phyloP scores from a whole-genome alignment of 768 basidiomycete genomes.

The Boletus vermiculosoides region DNA sequence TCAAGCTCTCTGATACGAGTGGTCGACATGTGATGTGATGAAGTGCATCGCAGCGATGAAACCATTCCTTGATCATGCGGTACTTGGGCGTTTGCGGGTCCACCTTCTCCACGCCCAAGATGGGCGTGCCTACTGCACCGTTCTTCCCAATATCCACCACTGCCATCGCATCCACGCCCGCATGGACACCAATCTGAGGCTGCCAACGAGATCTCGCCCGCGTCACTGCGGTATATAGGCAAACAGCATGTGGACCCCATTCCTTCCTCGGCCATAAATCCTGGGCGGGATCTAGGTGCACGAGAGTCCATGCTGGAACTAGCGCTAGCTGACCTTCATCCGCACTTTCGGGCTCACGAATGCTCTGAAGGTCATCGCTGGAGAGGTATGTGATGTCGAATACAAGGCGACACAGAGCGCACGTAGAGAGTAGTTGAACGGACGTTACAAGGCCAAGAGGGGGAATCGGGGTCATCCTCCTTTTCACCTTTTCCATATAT shows the following conservation, averaged over 20 bases:
- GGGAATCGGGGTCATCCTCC: background rate
- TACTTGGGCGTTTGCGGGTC: background rate
- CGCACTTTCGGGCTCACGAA: background rate
- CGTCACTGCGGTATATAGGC: background rate
- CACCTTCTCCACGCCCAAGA: background rate
- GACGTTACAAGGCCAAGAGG: background rate
- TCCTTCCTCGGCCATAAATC: background rate
- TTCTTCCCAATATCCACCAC: background rate
- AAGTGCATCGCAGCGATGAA: background rate
- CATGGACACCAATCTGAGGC: slow-evolving; percentile 3
- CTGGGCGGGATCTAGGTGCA: background rate
- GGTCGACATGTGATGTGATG: background rate
- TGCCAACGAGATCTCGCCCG: slow-evolving; percentile 2
- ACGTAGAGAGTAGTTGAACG: background rate
- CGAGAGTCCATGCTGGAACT: slow-evolving; percentile 1
- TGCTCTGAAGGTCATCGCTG: background rate
- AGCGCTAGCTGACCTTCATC: slow-evolving; percentile 2
- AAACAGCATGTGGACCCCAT: background rate
- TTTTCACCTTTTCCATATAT: background rate
- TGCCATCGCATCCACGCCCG: background rate
- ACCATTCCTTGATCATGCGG: background rate
- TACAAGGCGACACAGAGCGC: background rate
- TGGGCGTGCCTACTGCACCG: background rate
- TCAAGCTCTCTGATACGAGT: background rate
- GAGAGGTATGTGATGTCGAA: background rate